Base-by-base conservation (phyloP, 179 eudicot genomes). In the Spergularia azorica region DNA sequence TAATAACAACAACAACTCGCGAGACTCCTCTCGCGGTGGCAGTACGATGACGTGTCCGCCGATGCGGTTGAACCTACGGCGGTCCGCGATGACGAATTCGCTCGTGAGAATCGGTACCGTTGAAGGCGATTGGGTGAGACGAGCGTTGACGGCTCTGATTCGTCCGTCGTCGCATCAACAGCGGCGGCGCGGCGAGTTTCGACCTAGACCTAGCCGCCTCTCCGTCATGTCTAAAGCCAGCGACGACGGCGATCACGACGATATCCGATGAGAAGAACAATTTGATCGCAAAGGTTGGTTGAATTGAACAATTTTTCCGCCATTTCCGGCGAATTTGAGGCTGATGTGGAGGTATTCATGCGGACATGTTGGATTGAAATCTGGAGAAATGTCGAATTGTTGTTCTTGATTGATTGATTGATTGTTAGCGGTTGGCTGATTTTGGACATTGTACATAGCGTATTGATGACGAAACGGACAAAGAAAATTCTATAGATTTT, bases 41-140 rank as follows among this genome's bases (percentile, higher is more conserved):
- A 79, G 77, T 7, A 12, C 86, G 14, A 20, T 77, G 0, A 77
- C 88, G 39, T 90, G 88, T 67, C 76, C 90, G 66, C 92, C 90
- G 60, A 84, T 83, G 75, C 74, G 93, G 46, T 73, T 94, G 78
- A 89, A 92, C 70, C 87, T 90, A 12, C 85, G 92, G 51, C 81
- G 98, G 79, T 94, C 98, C 7, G 98, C 97, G 57, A 94, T 94
- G 98, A 91, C 97, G 78, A 94, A 94, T 57, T 94, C 98, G 36
- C 88, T 94, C 0, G 97, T 94, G 21, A 79, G 98, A 72, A 94
- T 94, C 66, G 96, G 97, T 6, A 90, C 97, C 3, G 98, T 94
- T 6, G 98, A 94, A 77, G 97, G 98, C n/a, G 98, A 94, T 81
- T 82, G 88, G 88, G 91, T 89, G 79, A 92, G 82, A 81, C 86